A percentile compares a stretch with the other conserved stretches of the same genome.
These are phyloP conservation scores for Bruguiera sexangula DNA, from an alignment of 345 rosid genomes.

Conservation along the genomic window DNA sequence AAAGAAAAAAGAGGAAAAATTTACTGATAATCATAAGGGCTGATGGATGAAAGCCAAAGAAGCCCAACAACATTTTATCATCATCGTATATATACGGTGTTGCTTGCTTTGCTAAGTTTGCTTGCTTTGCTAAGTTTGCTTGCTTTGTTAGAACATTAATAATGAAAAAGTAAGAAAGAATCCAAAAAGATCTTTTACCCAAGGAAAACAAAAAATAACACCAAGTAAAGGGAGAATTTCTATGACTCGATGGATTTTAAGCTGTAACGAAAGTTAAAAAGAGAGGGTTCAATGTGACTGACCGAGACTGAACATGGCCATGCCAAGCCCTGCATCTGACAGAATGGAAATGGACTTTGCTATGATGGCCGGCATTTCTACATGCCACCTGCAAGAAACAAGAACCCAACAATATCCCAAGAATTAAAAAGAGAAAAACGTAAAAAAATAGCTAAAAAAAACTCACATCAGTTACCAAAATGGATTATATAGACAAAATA, in stretches of 20 bases:
- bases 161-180: constrained; percentile 26
- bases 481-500: not conserved
- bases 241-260: not conserved
- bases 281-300: constrained; percentile 33
- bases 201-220: not conserved
- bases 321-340: constrained; percentile 99
- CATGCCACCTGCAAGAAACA: constrained; percentile 66
- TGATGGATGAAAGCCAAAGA: not conserved
- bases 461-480: constrained; percentile 12
- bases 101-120: not conserved
- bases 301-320: constrained; percentile 99
- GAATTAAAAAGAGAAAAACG: not conserved
- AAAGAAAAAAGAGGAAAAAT: constrained; percentile 14
- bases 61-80: constrained; percentile 26
- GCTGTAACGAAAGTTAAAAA: not conserved
- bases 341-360: constrained; percentile 96
- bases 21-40: not conserved
- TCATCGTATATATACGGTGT: constrained; percentile 18
- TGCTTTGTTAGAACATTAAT: constrained; percentile 37
- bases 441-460: not conserved
- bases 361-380: constrained; percentile 89
- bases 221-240: not conserved
- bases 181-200: constrained; percentile 12
- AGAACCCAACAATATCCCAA: constrained; percentile 2
- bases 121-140: constrained; percentile 17